These are phyloP conservation scores for Coniochaeta sp. DNA, from an alignment of 2,329 filamentous ascomycete genomes.

Conservation along the genomic window DNA sequence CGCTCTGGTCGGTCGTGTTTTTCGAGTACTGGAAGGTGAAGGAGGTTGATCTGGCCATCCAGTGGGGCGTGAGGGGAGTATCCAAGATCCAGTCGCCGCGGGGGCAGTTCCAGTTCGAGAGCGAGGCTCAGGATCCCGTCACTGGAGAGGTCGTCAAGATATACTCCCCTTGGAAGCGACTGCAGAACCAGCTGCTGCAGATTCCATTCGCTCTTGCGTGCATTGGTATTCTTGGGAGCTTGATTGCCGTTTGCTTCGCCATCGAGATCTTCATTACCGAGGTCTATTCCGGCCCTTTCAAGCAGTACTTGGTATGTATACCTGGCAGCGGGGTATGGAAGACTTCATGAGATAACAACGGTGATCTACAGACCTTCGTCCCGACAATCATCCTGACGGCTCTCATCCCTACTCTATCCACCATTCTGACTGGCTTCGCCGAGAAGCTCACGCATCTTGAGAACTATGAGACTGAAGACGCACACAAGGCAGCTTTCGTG, in stretches of 20 bases:
- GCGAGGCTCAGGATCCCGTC: constrained; percentile 68
- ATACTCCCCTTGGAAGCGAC: constrained; percentile 69
- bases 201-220: constrained; percentile 78
- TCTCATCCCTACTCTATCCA: constrained; percentile 70
- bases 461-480: constrained; percentile 84
- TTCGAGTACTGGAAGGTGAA: constrained; percentile 96
- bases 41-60: constrained; percentile 75
- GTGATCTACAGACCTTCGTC: constrained; percentile 62
- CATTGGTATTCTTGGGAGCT: constrained; percentile 62
- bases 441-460: constrained; percentile 73
- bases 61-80: constrained; percentile 84
- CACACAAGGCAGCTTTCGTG: constrained; percentile 76
- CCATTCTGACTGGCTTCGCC: constrained; percentile 69
- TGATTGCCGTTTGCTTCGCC: constrained; percentile 82
- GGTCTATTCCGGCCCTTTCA: constrained; percentile 83
- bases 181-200: constrained; percentile 72
- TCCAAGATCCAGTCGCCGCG: constrained; percentile 73
- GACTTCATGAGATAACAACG: background rate
- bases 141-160: constrained; percentile 72
- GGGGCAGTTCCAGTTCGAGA: constrained; percentile 72
- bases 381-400: constrained; percentile 84
- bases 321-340: no score
- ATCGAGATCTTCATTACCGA: constrained; percentile 96
- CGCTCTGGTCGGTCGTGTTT: constrained; percentile 83
- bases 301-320: constrained; percentile 65